These are phyloP conservation scores for Polyplosphaeria fusca DNA, from an alignment of 495 filamentous ascomycete genomes.

Conservation along the genomic window DNA sequence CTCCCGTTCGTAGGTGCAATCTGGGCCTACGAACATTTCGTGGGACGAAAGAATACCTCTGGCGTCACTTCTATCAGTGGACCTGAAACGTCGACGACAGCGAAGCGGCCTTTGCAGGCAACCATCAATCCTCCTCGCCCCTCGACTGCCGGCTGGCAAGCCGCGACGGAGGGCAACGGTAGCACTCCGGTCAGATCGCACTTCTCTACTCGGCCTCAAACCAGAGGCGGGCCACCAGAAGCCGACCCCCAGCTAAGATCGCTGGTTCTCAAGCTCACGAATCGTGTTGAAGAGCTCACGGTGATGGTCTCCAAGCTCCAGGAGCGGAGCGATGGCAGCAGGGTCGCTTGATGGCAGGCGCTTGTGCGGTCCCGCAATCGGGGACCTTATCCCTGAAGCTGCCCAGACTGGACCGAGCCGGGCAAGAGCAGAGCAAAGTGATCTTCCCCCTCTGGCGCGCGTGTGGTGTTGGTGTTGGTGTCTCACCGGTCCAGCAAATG, in stretches of 20 bases:
- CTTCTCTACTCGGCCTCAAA: conserved; percentile 15
- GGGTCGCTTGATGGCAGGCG: conserved; percentile 28
- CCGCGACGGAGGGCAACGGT: conserved; percentile 19
- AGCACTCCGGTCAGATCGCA: conserved; percentile 22
- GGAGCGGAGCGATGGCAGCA: conserved; percentile 18
- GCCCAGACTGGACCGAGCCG: background rate
- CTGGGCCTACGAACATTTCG: conserved; percentile 54
- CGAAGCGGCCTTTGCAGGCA: conserved; percentile 26
- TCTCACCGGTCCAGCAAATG: conserved; percentile 19
- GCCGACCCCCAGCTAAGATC: conserved; percentile 31
- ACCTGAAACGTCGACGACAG: conserved; percentile 20
- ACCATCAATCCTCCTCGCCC: conserved; percentile 31
- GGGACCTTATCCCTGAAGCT: too few species aligned
- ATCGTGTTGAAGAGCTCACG: conserved; percentile 37
- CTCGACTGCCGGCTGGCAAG: conserved; percentile 22
- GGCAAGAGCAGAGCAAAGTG: background rate
- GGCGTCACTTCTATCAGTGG: conserved; percentile 31
- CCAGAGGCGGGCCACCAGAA: conserved; percentile 21
- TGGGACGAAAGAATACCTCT: conserved; percentile 5
- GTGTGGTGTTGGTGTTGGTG: conserved; percentile 26
- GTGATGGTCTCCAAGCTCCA: conserved; percentile 34
- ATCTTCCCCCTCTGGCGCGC: conserved; percentile 1
- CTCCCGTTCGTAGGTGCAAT: conserved; percentile 62
- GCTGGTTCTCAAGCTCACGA: conserved; percentile 37
- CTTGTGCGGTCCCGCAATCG: too few species aligned